Evolutionary conservation across 176 grass and related monocot genomes (phyloP), one percentile per base, ranked within the genome.

Genomic region (Bonia amplexicaulis): DNA sequence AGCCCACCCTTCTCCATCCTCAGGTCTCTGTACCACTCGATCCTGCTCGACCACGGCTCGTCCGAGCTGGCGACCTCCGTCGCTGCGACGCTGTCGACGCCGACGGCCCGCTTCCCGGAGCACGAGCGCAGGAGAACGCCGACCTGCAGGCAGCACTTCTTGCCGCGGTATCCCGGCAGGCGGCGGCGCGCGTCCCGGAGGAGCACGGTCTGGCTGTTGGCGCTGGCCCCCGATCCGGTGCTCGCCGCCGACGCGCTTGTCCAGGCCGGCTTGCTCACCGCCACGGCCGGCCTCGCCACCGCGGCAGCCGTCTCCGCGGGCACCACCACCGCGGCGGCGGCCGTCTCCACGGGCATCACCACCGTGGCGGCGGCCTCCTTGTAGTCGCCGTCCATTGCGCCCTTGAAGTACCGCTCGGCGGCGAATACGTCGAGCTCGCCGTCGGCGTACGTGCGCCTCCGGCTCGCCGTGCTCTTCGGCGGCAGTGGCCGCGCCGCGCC

Each of bases 361-460:
- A 0, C 54, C 26, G 31, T 17, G 77, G 51, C 23, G 15, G 58
- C 20, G 23, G 0, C 72, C 9, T 85, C 53, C 31, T 63, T 79
- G 53, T 25, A 46, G 25, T 42, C 57, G 0, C 51, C 42, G 49
- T 95, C 88, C 46, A 91, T 83, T 16, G 66, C 45, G 7, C 94
- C 91, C 51, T 66, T 91, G 83, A 96, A 96, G 84, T 96, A 96
- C 14, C 83, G 76, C 81, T 96, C 91, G 13, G 94, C 94, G 2
- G 86, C 23, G 80, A 96, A 93, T 71, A 96, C 92, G 67, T 91
- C 91, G 46, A 96, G 92, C 88, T 96, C 94, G 47, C 84, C 88
- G 76, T 93, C 91, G 26, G 75, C 80, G 84, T 84, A 71, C 70
- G 81, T 85, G 5, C 80, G 91, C 76, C 81, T 61, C 29, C 84